phyloP scores from a whole-genome alignment of 139 green algal species.

The Tetraselmis chui region DNA sequence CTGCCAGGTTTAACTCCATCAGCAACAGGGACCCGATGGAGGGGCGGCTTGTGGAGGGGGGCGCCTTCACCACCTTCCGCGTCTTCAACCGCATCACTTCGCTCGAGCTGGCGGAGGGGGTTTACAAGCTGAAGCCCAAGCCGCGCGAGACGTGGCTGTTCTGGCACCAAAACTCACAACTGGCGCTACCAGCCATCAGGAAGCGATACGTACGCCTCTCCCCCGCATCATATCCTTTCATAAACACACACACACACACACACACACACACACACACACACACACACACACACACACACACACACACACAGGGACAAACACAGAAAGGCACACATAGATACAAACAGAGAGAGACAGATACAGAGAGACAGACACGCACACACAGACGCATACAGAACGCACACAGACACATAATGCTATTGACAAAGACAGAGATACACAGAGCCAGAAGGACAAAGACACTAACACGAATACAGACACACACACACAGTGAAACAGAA shows the following conservation, averaged over 20 bases:
- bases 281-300: too few species aligned
- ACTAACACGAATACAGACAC: too few species aligned
- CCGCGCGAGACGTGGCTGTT: neutral
- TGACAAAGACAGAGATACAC: too few species aligned
- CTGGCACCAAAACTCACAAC: neutral
- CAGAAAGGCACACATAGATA: too few species aligned
- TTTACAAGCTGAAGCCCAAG: neutral
- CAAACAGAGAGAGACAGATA: too few species aligned
- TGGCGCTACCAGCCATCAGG: neutral
- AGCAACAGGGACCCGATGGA: neutral
- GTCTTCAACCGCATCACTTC: neutral
- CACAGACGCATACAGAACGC: neutral
- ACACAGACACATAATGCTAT: neutral
- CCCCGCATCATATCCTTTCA: too few species aligned
- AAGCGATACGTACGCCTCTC: neutral
- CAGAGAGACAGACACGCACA: too few species aligned
- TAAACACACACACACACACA: neutral
- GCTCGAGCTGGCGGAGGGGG: neutral
- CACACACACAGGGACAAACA: too few species aligned
- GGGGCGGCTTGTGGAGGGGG: neutral
- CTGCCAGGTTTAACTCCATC: slow-evolving; percentile 1
- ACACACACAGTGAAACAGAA: too few species aligned
- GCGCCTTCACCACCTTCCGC: neutral
- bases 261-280: neutral
- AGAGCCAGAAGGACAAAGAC: too few species aligned